Base-by-base conservation (phyloP, 2,329 filamentous ascomycete genomes). In the Aspergillus terreus region DNA sequence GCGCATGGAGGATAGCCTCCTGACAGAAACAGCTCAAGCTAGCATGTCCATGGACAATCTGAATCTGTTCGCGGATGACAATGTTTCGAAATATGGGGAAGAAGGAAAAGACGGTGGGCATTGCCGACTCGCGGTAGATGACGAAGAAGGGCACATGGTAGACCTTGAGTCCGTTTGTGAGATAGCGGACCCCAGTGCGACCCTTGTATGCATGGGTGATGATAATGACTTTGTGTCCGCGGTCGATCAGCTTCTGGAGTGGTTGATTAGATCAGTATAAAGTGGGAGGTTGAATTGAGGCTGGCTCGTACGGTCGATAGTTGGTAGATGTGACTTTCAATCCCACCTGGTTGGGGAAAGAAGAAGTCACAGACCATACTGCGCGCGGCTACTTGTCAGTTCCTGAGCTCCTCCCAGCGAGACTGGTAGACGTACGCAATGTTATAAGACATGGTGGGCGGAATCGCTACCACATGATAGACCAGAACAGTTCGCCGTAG, bases 311-410 rank as follows among this genome's bases (percentile, higher is more conserved):
- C 81, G 51, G 88, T 90, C 27, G 92, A 94, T 38, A 99, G 80
- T 73, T 99, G 94, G 76, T 99, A 99, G 63, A 99, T 97, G 74
- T 99, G 94, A 72, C 90, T 95, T 76, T 99, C 94, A 59, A 99
- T 85, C 63, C 94, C 94, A 67, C 94, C 92, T 47, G 94, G 92
- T 67, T 97, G 92, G 12, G 94, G 94, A 69, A 95, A 99, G 85
- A 99, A 99, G 81, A 95, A 96, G 79, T 99, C 94, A 82, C 92
- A 92, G 71, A 96, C 89, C 94, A 99, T 99, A 53, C 82, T 85
- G 59, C 11, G 59, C 11, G 51, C 11, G 23, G 9, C 52, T 32
- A 38, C 40, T 48, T 44, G 45, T 65, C 57, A 66, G 62, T 46
- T 25, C 30, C 23, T 17, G 19, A 40, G 35, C 38, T 17, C 23